Evolutionary conservation across 208 protist species (phyloP).

Genomic region (Phytomonas francai): DNA sequence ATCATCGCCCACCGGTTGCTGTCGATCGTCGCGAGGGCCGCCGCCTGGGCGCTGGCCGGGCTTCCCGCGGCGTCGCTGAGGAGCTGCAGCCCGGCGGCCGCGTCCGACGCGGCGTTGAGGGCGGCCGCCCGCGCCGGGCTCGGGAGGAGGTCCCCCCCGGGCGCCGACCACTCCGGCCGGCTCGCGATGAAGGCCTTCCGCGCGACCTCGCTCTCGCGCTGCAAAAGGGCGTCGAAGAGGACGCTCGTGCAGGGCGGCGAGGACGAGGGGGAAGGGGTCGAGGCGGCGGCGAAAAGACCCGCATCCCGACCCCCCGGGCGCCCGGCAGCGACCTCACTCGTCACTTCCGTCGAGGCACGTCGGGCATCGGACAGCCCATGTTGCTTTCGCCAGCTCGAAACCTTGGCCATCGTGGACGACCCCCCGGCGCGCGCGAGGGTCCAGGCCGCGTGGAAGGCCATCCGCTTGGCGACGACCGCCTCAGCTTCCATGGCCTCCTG

Average conservation of each 20-base stretch:
- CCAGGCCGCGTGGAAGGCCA: constrained; percentile 58
- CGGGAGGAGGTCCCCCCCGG: too few species aligned
- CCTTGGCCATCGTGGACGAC: constrained; percentile 43
- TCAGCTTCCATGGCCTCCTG: constrained; percentile 10
- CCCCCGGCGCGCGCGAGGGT: constrained; percentile 39
- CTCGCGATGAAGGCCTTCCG: neutral
- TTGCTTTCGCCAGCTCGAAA: constrained; percentile 1
- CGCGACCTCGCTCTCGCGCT: neutral
- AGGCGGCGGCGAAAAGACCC: too few species aligned
- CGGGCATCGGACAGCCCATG: neutral
- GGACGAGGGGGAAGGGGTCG: too few species aligned
- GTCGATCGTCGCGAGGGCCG: neutral
- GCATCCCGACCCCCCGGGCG: too few species aligned
- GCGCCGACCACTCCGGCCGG: too few species aligned
- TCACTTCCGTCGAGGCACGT: neutral
- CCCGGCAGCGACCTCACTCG: neutral
- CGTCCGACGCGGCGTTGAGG: too few species aligned
- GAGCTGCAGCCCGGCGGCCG: too few species aligned
- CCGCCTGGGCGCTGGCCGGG: neutral
- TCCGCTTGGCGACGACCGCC: constrained; percentile 17
- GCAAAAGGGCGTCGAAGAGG: neutral
- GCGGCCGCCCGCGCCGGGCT: too few species aligned
- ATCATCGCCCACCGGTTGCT: neutral
- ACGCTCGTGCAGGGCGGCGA: neutral
- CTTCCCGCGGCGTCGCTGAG: neutral